Base-by-base conservation (phyloP, 1,284 basidiomycete genomes). In the Ganoderma boninense region DNA sequence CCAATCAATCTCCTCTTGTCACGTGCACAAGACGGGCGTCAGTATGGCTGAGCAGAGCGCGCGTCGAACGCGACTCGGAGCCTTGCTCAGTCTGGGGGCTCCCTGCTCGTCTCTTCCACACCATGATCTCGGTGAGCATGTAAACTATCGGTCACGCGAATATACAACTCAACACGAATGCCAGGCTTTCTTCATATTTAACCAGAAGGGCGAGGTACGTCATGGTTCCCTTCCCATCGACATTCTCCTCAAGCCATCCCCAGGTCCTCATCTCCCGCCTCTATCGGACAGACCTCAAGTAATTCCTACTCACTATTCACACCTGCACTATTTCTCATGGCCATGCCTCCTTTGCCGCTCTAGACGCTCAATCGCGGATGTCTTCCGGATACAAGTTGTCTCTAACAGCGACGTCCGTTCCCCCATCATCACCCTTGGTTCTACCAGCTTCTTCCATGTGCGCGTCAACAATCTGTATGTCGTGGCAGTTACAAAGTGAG, bases 381-480 rank as follows among this genome's bases (percentile, higher is more conserved):
- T 98, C 49, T 98, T 98, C 82, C 91, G 97, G 73, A 98, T 98
- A 80, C 97, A 99, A 83, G 98, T 99, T 78, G 93, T 99, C 71
- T 97, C 97, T 29, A 98, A 97, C 82, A 95, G 95, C 77, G 95
- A 99, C 82, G 95, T 98, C 44, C 90, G 96, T 69, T 97, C 97
- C 46, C 98, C 98, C 23, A 98, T 99, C 79, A 95, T 99, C 81
- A 99, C 98, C 0, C 89, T 99, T 26, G 97, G 97, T 44, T 97
- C 96, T 32, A 98, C 97, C 0, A 97, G 95, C 76, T 98, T 98
- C 90, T 97, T 99, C 83, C 96, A 99, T 82, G 96, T 99, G 69
- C 87, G 96, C 69, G 87, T 97, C 72, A 97, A 97, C 84, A 98
- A 98, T 79, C 87, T 99, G 65, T 99, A 98, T 79, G 87, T 99